Evolutionary conservation across 495 filamentous ascomycete genomes (phyloP).

Genomic region (Achaetomiella virescens): DNA sequence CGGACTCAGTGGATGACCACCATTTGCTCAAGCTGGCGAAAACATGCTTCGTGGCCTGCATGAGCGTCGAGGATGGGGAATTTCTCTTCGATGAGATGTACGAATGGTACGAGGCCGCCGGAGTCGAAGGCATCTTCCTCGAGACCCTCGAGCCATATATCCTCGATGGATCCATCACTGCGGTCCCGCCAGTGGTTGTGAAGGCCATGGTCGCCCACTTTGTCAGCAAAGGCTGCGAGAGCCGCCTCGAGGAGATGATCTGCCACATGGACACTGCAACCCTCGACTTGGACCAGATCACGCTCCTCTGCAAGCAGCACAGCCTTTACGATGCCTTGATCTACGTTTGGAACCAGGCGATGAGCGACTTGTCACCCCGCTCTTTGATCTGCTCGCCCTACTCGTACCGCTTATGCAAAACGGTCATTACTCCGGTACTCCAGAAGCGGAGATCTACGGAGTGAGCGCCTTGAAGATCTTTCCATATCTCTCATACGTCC

Average conservation of each 20-base stretch:
- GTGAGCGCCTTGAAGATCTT: conserved; percentile 85
- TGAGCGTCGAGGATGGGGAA: conserved; percentile 65
- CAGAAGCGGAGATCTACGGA: conserved; percentile 43
- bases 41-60: conserved; percentile 76
- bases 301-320: conserved; percentile 81
- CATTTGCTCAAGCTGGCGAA: conserved; percentile 73
- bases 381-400: conserved; percentile 75
- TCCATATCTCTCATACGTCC: conserved; percentile 86
- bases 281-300: conserved; percentile 91
- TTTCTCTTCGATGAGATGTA: conserved; percentile 91
- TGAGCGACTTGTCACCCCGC: conserved; percentile 85
- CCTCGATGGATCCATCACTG: conserved; percentile 65
- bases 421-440: conserved; percentile 37
- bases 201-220: conserved; percentile 81
- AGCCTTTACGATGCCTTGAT: conserved; percentile 91
- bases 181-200: conserved; percentile 73
- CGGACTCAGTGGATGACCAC: conserved; percentile 44
- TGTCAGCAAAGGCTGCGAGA: conserved; percentile 61
- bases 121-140: conserved; percentile 67
- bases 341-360: conserved; percentile 91
- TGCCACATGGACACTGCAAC: conserved; percentile 86
- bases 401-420: conserved; percentile 55
- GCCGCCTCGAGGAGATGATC: conserved; percentile 85
- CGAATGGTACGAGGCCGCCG: conserved; percentile 76
- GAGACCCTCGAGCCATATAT: conserved; percentile 83